Percentiles rank a stretch among this genome's conserved stretches.
Conservation (phyloP, 2,329 filamentous ascomycete genomes). For the Xylogone sp. region DNA sequence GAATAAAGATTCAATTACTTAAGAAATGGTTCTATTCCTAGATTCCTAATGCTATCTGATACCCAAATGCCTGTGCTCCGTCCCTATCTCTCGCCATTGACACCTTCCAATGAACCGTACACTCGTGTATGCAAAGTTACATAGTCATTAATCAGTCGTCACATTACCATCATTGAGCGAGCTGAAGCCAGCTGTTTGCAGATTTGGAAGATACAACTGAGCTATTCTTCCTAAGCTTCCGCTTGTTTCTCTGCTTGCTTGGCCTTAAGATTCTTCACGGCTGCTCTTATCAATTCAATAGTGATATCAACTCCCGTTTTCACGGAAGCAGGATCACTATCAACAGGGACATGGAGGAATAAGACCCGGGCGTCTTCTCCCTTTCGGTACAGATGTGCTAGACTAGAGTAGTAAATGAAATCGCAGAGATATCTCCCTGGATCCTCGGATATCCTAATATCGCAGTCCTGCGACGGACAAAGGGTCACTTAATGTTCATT, state of each 20-base stretch:
- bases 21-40: too few relatives aligned
- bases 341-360: constrained; percentile 70
- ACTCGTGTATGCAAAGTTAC: neutral
- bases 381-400: constrained; percentile 52
- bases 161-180: neutral
- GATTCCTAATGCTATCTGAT: neutral
- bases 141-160: neutral
- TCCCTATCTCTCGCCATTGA: neutral
- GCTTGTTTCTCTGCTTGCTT: neutral
- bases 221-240: neutral
- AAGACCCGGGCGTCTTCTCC: constrained; percentile 48
- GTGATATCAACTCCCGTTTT: constrained; percentile 47
- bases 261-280: constrained; percentile 40
- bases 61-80: neutral
- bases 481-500: neutral
- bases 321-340: constrained; percentile 46
- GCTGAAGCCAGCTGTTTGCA: neutral
- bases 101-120: neutral
- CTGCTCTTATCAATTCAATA: constrained; percentile 51
- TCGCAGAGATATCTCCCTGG: constrained; percentile 74
- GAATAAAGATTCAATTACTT: too few relatives aligned
- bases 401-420: constrained; percentile 70
- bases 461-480: constrained; percentile 29
- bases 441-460: constrained; percentile 61
- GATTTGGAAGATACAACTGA: neutral